Base-by-base conservation (phyloP, 179 eudicot species). In the Pouteria campechiana region DNA sequence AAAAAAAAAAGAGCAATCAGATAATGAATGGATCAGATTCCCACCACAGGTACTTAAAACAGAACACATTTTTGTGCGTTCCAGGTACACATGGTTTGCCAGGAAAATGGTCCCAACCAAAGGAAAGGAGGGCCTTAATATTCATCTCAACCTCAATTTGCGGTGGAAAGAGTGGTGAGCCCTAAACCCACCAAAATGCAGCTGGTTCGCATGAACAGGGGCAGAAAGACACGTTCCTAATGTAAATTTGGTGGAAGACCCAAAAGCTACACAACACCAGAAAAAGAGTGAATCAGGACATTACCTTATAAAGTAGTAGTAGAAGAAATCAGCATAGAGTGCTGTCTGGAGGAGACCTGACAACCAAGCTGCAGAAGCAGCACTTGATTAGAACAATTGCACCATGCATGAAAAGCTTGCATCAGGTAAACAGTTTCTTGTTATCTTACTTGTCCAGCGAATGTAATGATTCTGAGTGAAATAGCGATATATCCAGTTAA, bases 301-400 rank as follows among this genome's bases (percentile, higher is more conserved):
- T 50, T 52, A 79, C 96, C 96, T 87, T 55, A 75, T 44, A 35
- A 79, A 83, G 67, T 88, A 88, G 44, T 83, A 83, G 58, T 87
- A 87, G 69, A 87, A 87, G 83, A 87, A 87, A 60, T 87, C 96
- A 22, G 87, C 97, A 48, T 88, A 88, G 12, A 87, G 78, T 22
- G 77, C 83, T 17, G 96, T 87, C 65, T 87, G 96, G 55, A 80
- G 64, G 29, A 87, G 63, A 44, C 94, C 96, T 56, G 94, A 75
- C 43, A 79, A 10, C 32, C 73, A 69, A 59, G 97, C 97, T 88
- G 74, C 23, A 27, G 12, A 11, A 55, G 12, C 42, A 23, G 11
- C 25, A 7, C 4, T 30, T 23, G 23, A 10, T 23, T 32, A 38
- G 3, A 17, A 15, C 39, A 50, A 11, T 2, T 29, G 17, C 19